A percentile compares a stretch with the other conserved stretches of the same genome.
Conservation (phyloP, 2,329 filamentous ascomycete genomes). For the Balansia obtecta region DNA sequence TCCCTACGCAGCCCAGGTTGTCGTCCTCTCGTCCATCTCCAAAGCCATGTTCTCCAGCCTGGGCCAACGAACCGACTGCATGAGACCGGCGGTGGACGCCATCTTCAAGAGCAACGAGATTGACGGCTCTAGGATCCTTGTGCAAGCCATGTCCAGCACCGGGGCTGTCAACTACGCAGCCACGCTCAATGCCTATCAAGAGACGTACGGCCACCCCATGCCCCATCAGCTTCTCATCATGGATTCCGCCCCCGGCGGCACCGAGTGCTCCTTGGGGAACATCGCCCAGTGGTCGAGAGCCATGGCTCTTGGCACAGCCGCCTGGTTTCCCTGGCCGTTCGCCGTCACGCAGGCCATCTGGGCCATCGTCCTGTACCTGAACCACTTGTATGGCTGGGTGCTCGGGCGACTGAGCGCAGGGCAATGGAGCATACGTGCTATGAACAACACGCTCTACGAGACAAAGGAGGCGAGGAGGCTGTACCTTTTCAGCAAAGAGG, state of each 20-base stretch:
- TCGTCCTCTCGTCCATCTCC: slow-evolving; percentile 37
- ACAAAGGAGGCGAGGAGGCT: slow-evolving; percentile 29
- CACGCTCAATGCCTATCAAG: slow-evolving; percentile 32
- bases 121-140: slow-evolving; percentile 24
- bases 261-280: slow-evolving; percentile 27
- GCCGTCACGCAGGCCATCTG: slow-evolving; percentile 34
- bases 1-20: slow-evolving; percentile 36
- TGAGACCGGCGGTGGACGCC: slow-evolving; percentile 32
- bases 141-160: slow-evolving; percentile 47
- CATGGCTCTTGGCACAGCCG: slow-evolving; percentile 36
- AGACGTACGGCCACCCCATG: slow-evolving; percentile 24
- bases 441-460: slow-evolving; percentile 25
- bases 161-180: slow-evolving; percentile 41
- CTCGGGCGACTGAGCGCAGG: slow-evolving; percentile 28
- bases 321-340: slow-evolving; percentile 36
- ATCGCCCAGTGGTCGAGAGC: slow-evolving; percentile 38
- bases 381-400: slow-evolving; percentile 21
- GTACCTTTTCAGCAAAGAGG: slow-evolving; percentile 47
- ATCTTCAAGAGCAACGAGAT: slow-evolving; percentile 16
- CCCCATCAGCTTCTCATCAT: slow-evolving; percentile 36
- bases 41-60: slow-evolving; percentile 32
- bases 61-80: slow-evolving; percentile 28
- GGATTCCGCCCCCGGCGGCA: slow-evolving; percentile 41
- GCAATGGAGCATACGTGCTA: slow-evolving; percentile 23
- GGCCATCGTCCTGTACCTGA: slow-evolving; percentile 26